Conservation (phyloP, 306 rosid genomes). For the Fagus sylvatica region DNA sequence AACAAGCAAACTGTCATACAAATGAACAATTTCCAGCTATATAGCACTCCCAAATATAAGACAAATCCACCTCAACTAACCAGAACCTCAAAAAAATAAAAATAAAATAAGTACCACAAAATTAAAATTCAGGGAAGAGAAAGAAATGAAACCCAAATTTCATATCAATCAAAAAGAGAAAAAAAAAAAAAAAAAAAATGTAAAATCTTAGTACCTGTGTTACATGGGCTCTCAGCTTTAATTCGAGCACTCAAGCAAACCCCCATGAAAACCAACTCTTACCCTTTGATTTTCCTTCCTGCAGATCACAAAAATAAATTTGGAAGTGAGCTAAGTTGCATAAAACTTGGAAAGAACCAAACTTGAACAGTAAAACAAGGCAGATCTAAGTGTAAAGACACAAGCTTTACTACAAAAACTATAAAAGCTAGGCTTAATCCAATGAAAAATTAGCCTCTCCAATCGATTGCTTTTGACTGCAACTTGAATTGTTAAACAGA, state of each 20-base stretch:
- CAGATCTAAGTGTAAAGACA: slow-evolving; percentile 36
- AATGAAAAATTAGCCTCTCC: slow-evolving; percentile 1
- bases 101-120: not conserved
- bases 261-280: slow-evolving; percentile 47
- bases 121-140: not conserved
- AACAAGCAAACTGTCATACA: not conserved
- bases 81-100: not conserved
- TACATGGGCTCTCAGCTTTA: slow-evolving; percentile 30
- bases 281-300: slow-evolving; percentile 33
- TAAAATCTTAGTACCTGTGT: slow-evolving; percentile 31
- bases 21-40: not conserved
- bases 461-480: slow-evolving; percentile 1
- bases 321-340: slow-evolving; percentile 13
- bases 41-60: not conserved
- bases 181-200: not conserved
- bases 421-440: slow-evolving; percentile 12
- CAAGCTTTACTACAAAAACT: slow-evolving; percentile 2
- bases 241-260: slow-evolving; percentile 41
- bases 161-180: not conserved
- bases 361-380: not conserved
- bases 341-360: slow-evolving; percentile 9
- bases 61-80: not conserved
- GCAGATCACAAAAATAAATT: slow-evolving; percentile 28
- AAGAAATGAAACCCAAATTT: not conserved
- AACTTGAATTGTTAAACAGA: not conserved